A percentile compares a stretch with the other conserved stretches of the same genome.
These are phyloP conservation scores for Lachancea kluyveri DNA, from an alignment of 805 yeast genomes.

Conservation along the genomic window DNA sequence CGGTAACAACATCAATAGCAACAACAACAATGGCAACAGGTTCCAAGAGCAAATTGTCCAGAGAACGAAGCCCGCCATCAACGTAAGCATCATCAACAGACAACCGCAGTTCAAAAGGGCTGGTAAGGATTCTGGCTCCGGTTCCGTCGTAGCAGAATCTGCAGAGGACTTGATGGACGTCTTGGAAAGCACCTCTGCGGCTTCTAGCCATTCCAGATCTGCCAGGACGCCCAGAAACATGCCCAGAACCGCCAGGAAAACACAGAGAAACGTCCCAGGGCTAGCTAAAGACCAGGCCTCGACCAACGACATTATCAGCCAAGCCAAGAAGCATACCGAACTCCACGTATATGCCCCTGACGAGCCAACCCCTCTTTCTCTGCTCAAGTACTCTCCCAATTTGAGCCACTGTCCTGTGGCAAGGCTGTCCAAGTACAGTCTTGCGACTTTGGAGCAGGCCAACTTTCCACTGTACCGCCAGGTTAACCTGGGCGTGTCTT, in stretches of 20 bases:
- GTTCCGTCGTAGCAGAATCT: slow-evolving; percentile 4
- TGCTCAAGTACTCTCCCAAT: slow-evolving; percentile 21
- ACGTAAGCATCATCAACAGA: slow-evolving; percentile 13
- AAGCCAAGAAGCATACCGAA: slow-evolving; percentile 4
- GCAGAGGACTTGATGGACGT: slow-evolving; percentile 14
- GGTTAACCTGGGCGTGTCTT: slow-evolving; percentile 17
- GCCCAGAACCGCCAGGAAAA: slow-evolving; percentile 4
- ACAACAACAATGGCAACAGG: slow-evolving; percentile 5
- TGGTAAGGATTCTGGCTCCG: slow-evolving; percentile 4
- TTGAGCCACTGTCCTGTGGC: slow-evolving; percentile 15
- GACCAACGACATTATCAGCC: slow-evolving; percentile 4
- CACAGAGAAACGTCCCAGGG: slow-evolving; percentile 14
- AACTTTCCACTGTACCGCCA: slow-evolving; percentile 23
- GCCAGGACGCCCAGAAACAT: slow-evolving; percentile 4
- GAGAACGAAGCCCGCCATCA: slow-evolving; percentile 13
- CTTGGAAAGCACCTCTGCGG: slow-evolving; percentile 6
- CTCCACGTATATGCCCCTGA: slow-evolving; percentile 17
- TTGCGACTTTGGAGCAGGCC: slow-evolving; percentile 16
- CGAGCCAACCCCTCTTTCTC: slow-evolving; percentile 21
- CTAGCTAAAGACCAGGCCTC: slow-evolving; percentile 6
- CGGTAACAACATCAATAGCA: slow-evolving; percentile 2
- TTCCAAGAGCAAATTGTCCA: slow-evolving; percentile 7
- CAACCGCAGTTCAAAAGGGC: slow-evolving; percentile 16
- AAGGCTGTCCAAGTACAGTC: slow-evolving; percentile 17
- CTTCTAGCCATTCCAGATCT: not conserved